phyloP scores from a whole-genome alignment of 257 asterid genomes.

The Rauvolfia tetraphylla region DNA sequence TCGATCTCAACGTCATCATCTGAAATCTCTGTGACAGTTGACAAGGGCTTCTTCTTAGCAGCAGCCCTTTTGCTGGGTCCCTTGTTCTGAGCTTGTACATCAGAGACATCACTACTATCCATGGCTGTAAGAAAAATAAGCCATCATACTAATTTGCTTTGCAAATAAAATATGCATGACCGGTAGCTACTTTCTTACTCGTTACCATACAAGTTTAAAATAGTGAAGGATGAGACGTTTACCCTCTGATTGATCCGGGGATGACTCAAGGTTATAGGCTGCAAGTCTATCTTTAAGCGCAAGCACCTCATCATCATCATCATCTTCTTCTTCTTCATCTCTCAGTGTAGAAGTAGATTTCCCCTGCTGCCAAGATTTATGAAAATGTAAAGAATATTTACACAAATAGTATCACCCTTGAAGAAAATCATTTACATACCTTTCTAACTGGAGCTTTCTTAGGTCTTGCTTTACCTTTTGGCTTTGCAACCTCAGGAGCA shows the following conservation, averaged over 20 bases:
- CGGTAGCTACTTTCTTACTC: background rate
- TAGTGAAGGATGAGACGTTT: background rate
- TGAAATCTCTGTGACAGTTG: slow-evolving; percentile 37
- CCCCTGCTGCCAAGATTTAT: slow-evolving; percentile 37
- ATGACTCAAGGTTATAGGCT: slow-evolving; percentile 78
- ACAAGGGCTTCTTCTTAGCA: slow-evolving; percentile 39
- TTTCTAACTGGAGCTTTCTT: slow-evolving; percentile 78
- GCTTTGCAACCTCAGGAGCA: slow-evolving; percentile 47
- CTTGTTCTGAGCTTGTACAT: slow-evolving; percentile 36
- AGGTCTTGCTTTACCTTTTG: slow-evolving; percentile 53
- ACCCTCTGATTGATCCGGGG: slow-evolving; percentile 76
- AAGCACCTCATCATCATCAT: slow-evolving; percentile 58
- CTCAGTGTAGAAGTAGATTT: slow-evolving; percentile 20
- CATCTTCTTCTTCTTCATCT: slow-evolving; percentile 42
- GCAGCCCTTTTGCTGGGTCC: slow-evolving; percentile 53
- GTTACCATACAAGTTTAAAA: background rate
- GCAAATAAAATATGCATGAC: background rate
- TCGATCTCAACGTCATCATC: slow-evolving; percentile 37
- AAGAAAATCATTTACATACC: slow-evolving; percentile 32
- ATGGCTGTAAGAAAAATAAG: slow-evolving; percentile 26
- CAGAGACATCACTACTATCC: slow-evolving; percentile 33
- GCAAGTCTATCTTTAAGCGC: slow-evolving; percentile 77
- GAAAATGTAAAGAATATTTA: background rate
- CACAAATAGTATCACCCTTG: background rate
- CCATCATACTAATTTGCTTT: background rate